Evolutionary conservation across 2,329 filamentous ascomycete species (phyloP).

Genomic region (Juglanconis juglandina): DNA sequence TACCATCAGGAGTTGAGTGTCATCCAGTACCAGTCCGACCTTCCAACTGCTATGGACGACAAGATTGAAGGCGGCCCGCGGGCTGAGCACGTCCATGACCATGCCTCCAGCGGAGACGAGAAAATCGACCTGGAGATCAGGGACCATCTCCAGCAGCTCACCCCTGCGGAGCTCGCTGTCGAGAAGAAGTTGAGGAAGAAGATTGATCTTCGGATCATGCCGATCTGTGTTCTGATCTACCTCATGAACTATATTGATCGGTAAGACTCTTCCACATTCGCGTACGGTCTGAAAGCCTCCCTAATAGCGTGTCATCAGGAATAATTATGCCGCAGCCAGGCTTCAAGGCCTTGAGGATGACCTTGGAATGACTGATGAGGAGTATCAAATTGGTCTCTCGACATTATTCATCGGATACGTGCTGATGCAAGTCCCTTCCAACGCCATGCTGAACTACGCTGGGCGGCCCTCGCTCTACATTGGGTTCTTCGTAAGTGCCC

Average conservation of each 20-base stretch:
- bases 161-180: slow-evolving; percentile 28
- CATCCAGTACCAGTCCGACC: background rate
- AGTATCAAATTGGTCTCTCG: slow-evolving; percentile 33
- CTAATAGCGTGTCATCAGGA: background rate
- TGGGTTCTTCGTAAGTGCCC: slow-evolving; percentile 33
- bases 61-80: slow-evolving; percentile 8
- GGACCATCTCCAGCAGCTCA: slow-evolving; percentile 10
- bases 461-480: slow-evolving; percentile 32
- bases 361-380: slow-evolving; percentile 27
- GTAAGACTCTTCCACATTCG: slow-evolving; percentile 16
- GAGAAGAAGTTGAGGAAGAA: slow-evolving; percentile 60
- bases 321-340: slow-evolving; percentile 39
- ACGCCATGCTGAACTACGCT: slow-evolving; percentile 26
- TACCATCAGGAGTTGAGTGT: background rate
- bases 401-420: slow-evolving; percentile 27
- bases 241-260: slow-evolving; percentile 64
- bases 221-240: slow-evolving; percentile 67
- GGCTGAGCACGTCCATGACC: slow-evolving; percentile 14
- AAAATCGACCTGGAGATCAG: background rate
- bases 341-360: slow-evolving; percentile 44
- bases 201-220: slow-evolving; percentile 63
- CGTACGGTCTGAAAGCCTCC: background rate
- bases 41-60: background rate
- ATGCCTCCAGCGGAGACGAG: slow-evolving; percentile 5
- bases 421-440: slow-evolving; percentile 24